These are phyloP conservation scores for Ceriops decandra DNA, from an alignment of 345 rosid genomes.

Conservation along the genomic window DNA sequence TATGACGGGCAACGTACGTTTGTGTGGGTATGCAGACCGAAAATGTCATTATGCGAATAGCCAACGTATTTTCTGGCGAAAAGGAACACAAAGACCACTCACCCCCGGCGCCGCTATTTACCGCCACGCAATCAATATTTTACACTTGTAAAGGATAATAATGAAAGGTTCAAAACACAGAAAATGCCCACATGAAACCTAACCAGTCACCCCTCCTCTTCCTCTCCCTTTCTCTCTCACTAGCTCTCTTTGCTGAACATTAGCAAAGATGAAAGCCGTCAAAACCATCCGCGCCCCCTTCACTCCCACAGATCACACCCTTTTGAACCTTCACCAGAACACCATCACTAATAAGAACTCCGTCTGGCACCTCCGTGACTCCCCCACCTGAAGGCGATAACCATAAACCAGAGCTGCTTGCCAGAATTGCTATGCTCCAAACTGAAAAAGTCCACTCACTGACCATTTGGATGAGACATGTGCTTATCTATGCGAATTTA, in stretches of 20 bases:
- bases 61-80: no score
- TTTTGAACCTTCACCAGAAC: constrained; percentile 28
- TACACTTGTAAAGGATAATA: background rate
- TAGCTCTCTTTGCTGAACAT: background rate
- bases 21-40: no score
- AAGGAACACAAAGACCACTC: no score
- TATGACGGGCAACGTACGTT: no score
- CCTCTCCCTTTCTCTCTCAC: background rate
- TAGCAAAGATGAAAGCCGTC: constrained; percentile 39
- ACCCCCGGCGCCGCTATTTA: no score
- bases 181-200: background rate
- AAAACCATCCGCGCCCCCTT: constrained; percentile 32
- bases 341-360: constrained; percentile 16
- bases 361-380: constrained; percentile 36
- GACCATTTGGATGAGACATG: constrained; percentile 75
- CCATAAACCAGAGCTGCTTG: constrained; percentile 70
- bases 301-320: constrained; percentile 18
- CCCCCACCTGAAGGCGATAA: constrained; percentile 60
- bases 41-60: no score
- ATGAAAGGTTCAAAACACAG: constrained; percentile 28
- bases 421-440: constrained; percentile 77
- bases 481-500: constrained; percentile 65
- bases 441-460: constrained; percentile 75
- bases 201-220: background rate
- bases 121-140: no score